These are phyloP conservation scores for Linum tenue DNA, from an alignment of 345 rosid species.

Conservation along the genomic window DNA sequence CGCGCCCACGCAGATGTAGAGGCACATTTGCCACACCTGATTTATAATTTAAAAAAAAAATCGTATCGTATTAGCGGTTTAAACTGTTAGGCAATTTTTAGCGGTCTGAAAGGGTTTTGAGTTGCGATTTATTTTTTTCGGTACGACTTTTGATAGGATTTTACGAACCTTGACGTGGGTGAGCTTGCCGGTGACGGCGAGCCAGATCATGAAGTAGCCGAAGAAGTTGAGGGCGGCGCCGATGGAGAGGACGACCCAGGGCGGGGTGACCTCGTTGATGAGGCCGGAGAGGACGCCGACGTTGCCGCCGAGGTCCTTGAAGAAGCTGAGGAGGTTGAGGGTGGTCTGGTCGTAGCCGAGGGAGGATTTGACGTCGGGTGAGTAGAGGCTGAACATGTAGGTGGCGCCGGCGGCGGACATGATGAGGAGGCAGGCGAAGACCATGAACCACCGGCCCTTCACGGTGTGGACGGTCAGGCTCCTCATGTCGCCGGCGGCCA, in stretches of 20 bases:
- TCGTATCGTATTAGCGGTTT: no score
- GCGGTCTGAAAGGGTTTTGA: no score
- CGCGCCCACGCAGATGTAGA: constrained; percentile 51
- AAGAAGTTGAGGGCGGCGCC: constrained; percentile 48
- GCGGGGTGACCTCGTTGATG: constrained; percentile 53
- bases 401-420: constrained; percentile 57
- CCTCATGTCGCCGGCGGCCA: constrained; percentile 12
- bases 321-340: constrained; percentile 48
- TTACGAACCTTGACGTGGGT: constrained; percentile 13
- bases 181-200: constrained; percentile 37
- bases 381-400: constrained; percentile 51
- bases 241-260: constrained; percentile 51
- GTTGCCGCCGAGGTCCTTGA: constrained; percentile 52
- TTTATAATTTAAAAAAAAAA: no score
- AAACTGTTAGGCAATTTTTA: no score
- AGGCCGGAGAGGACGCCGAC: constrained; percentile 52
- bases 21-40: constrained; percentile 52
- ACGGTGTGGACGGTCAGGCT: constrained; percentile 28
- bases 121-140: no score
- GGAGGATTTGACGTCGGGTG: constrained; percentile 25
- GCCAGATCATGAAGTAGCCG: constrained; percentile 71
- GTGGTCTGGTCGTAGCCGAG: constrained; percentile 56
- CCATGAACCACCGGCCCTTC: constrained; percentile 51
- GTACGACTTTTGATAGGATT: no score
- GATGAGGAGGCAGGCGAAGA: constrained; percentile 48